These are phyloP conservation scores for Aquilaria agallochum DNA, from an alignment of 441 rosid species.

Conservation along the genomic window DNA sequence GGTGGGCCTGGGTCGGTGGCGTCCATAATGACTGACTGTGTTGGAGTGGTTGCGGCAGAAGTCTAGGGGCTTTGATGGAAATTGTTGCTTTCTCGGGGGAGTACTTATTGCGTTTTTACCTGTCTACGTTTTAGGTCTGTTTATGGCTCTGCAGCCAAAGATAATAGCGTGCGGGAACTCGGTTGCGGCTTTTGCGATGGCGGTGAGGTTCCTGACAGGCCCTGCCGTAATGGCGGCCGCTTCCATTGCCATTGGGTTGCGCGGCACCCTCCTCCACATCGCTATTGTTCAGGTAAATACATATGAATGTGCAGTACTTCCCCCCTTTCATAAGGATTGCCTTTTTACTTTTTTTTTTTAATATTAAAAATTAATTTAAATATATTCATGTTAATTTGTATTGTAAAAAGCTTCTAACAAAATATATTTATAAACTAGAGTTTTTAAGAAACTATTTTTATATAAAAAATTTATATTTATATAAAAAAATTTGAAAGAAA, in stretches of 20 bases:
- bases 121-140: conserved; percentile 34
- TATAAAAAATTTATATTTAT: too few relatives aligned
- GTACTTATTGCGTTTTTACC: not conserved
- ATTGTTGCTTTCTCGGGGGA: not conserved
- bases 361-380: too few relatives aligned
- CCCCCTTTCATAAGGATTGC: not conserved
- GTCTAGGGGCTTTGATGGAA: not conserved
- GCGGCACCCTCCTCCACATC: conserved; percentile 52
- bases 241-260: conserved; percentile 50
- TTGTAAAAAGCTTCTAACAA: not conserved
- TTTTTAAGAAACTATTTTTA: too few relatives aligned
- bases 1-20: conserved; percentile 33
- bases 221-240: conserved; percentile 71
- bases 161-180: conserved; percentile 69
- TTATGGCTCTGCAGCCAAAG: conserved; percentile 74
- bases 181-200: conserved; percentile 56
- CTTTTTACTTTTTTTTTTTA: too few relatives aligned
- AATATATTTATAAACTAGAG: too few relatives aligned
- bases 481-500: too few relatives aligned
- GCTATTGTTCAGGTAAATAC: conserved; percentile 61
- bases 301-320: too few relatives aligned
- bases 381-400: not conserved
- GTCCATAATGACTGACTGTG: not conserved
- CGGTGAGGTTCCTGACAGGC: conserved; percentile 60
- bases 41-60: not conserved